Percentiles rank a stretch among this genome's conserved stretches.
Evolutionary conservation across 768 basidiomycete genomes (phyloP).

Genomic region (Pleurotus tuber-regium): DNA sequence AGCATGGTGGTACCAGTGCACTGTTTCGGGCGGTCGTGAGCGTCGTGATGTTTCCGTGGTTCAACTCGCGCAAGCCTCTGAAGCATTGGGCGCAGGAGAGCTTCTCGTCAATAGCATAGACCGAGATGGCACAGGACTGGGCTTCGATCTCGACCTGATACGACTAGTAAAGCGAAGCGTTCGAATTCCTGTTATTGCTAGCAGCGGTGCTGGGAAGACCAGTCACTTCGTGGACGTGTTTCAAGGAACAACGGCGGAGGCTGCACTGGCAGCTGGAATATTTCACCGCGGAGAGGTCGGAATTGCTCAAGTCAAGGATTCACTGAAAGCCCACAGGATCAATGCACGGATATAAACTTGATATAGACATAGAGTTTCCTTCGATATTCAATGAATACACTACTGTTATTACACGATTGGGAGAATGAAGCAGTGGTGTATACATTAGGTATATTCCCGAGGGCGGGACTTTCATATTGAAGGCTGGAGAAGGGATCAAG

Average conservation of each 20-base stretch:
- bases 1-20: conserved; percentile 99
- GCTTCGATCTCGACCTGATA: conserved; percentile 88
- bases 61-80: conserved; percentile 90
- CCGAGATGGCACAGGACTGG: conserved; percentile 87
- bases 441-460: conserved; percentile 16
- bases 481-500: conserved; percentile 16
- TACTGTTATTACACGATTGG: conserved; percentile 6
- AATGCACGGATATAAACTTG: conserved; percentile 40
- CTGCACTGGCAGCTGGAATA: conserved; percentile 94
- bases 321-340: conserved; percentile 44
- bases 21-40: conserved; percentile 91
- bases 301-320: conserved; percentile 77
- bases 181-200: conserved; percentile 90
- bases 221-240: conserved; percentile 92
- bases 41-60: conserved; percentile 79
- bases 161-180: conserved; percentile 73
- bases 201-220: conserved; percentile 84
- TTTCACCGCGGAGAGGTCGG: conserved; percentile 90
- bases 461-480: conserved; percentile 16
- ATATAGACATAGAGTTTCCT: conserved; percentile 11
- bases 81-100: conserved; percentile 90
- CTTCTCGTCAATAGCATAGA: conserved; percentile 96
- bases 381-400: conserved; percentile 4
- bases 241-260: conserved; percentile 73
- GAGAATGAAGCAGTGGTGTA: conserved; percentile 18